Evolutionary conservation across 2,329 filamentous ascomycete species (phyloP).

Genomic region (Nemania serpens): DNA sequence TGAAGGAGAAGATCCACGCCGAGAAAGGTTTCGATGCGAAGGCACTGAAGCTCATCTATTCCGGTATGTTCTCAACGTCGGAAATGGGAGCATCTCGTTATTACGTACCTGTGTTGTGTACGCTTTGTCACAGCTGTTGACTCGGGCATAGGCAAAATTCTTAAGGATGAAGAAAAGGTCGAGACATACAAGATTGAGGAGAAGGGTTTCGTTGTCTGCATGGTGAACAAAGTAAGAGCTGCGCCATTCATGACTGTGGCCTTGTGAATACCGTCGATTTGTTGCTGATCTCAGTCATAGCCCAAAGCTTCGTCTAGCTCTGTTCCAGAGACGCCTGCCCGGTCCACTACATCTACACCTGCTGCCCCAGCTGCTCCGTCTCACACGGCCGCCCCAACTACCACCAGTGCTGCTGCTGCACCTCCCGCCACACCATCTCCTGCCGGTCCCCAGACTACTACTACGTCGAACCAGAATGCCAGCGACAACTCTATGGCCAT

Average conservation of each 20-base stretch:
- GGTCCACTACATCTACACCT: slow-evolving; percentile 55
- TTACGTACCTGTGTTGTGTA: too few species aligned
- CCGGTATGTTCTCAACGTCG: slow-evolving; percentile 63
- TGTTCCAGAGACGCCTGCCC: slow-evolving; percentile 66
- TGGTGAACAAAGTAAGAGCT: slow-evolving; percentile 85
- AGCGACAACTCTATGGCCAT: slow-evolving; percentile 84
- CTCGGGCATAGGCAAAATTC: slow-evolving; percentile 79
- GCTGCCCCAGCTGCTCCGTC: slow-evolving; percentile 56
- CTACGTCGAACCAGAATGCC: slow-evolving; percentile 54
- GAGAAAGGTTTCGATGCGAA: slow-evolving; percentile 95
- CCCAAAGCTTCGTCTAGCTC: slow-evolving; percentile 74
- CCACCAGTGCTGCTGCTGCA: slow-evolving; percentile 50
- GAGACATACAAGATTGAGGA: slow-evolving; percentile 98
- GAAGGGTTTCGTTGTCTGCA: slow-evolving; percentile 99
- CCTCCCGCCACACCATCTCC: slow-evolving; percentile 60
- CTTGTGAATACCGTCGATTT: background rate
- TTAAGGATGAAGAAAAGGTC: slow-evolving; percentile 96
- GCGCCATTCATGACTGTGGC: background rate
- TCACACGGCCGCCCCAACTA: slow-evolving; percentile 44
- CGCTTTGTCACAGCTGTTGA: slow-evolving; percentile 33
- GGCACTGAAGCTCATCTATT: slow-evolving; percentile 96
- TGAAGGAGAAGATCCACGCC: slow-evolving; percentile 89
- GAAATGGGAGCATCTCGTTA: background rate
- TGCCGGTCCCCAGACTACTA: slow-evolving; percentile 47
- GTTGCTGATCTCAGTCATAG: slow-evolving; percentile 47